phyloP scores from a whole-genome alignment of 345 rosid species.

The Salix purpurea region DNA sequence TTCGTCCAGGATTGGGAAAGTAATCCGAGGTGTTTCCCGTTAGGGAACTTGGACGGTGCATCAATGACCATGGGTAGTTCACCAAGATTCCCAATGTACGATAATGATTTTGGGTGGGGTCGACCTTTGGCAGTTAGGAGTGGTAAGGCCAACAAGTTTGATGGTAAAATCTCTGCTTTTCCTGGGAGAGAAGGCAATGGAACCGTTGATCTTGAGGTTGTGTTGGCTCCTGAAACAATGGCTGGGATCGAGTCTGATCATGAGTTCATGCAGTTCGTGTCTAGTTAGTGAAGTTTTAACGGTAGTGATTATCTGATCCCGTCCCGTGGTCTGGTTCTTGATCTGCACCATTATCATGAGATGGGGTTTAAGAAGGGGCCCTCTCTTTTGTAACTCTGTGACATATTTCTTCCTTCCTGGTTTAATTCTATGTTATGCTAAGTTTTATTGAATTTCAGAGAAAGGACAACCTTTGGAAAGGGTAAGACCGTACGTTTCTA shows the following conservation, averaged over 20 bases:
- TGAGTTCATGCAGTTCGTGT: constrained; percentile 72
- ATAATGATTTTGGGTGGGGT: constrained; percentile 96
- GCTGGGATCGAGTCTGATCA: constrained; percentile 60
- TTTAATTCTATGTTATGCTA: no score
- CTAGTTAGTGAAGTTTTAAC: background rate
- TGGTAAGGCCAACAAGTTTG: constrained; percentile 82
- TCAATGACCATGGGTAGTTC: constrained; percentile 89
- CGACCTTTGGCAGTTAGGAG: constrained; percentile 81
- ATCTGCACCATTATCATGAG: background rate
- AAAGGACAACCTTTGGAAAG: no score
- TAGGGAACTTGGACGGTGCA: constrained; percentile 88
- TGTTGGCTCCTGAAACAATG: constrained; percentile 81
- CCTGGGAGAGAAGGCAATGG: constrained; percentile 84
- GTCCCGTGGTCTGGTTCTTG: background rate
- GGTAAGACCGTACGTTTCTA: no score
- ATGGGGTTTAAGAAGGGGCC: background rate
- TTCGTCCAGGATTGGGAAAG: constrained; percentile 62
- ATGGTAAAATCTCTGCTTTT: constrained; percentile 95
- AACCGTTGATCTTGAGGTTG: constrained; percentile 75
- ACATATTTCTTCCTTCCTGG: background rate
- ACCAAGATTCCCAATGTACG: constrained; percentile 90
- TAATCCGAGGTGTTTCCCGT: constrained; percentile 73
- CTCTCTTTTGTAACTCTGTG: background rate
- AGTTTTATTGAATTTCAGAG: no score
- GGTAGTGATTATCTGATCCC: background rate